phyloP scores from a whole-genome alignment of 2,329 filamentous ascomycete species.

The Knufia fluminis region DNA sequence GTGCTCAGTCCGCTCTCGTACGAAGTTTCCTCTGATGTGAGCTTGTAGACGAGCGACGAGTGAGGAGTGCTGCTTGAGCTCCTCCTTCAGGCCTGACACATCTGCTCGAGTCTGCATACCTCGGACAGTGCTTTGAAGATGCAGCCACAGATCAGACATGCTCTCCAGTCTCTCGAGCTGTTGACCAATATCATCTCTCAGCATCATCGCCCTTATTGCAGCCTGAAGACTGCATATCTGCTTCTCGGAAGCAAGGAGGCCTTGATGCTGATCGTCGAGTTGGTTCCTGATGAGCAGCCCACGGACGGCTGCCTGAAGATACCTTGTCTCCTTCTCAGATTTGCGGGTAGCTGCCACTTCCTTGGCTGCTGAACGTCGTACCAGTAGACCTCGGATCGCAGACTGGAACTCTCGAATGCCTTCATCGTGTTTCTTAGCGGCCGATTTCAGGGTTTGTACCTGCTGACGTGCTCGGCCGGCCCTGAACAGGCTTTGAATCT shows the following conservation, averaged over 20 bases:
- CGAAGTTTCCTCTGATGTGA: constrained; percentile 38
- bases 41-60: constrained; percentile 44
- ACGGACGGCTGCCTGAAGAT: constrained; percentile 56
- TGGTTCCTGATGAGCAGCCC: constrained; percentile 34
- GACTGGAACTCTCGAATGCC: constrained; percentile 46
- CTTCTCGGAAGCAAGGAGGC: constrained; percentile 23
- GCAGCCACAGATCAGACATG: constrained; percentile 32
- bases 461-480: constrained; percentile 36
- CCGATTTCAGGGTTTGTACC: constrained; percentile 34
- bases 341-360: constrained; percentile 55
- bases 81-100: constrained; percentile 27
- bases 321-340: constrained; percentile 53
- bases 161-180: constrained; percentile 34
- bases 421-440: constrained; percentile 32
- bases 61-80: constrained; percentile 37
- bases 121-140: constrained; percentile 39
- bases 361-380: constrained; percentile 33
- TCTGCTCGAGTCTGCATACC: constrained; percentile 29
- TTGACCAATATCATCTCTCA: constrained; percentile 32
- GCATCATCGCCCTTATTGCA: constrained; percentile 25
- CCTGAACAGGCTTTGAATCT: constrained; percentile 74
- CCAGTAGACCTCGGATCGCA: constrained; percentile 42
- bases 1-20: constrained; percentile 34
- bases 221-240: constrained; percentile 40
- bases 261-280: constrained; percentile 11